Evolutionary conservation across 164 flowering plant genomes (phyloP).

Genomic region (Berberis vulgaris): DNA sequence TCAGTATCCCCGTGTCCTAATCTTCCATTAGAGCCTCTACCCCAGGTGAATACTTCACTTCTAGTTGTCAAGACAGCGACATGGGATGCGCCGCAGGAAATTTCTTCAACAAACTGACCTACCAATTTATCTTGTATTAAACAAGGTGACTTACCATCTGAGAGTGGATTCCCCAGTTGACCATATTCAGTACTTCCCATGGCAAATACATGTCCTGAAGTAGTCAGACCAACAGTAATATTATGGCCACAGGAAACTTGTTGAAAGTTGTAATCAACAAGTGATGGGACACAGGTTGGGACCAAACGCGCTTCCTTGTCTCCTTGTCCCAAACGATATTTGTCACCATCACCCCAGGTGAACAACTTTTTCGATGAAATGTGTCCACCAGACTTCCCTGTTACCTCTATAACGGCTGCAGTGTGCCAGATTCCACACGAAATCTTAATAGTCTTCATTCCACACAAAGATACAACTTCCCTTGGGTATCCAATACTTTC

Average conservation of each 20-base stretch:
- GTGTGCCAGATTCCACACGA: conserved; percentile 93
- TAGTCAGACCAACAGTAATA: conserved; percentile 64
- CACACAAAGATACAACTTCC: conserved; percentile 53
- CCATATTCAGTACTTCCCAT: conserved; percentile 63
- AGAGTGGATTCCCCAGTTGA: conserved; percentile 62
- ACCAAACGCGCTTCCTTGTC: conserved; percentile 47
- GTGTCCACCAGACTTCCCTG: conserved; percentile 28
- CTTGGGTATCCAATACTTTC: conserved; percentile 52
- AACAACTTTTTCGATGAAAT: conserved; percentile 49
- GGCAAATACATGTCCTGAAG: conserved; percentile 72
- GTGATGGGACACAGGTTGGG: conserved; percentile 64
- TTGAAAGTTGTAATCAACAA: conserved; percentile 56
- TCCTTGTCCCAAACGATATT: conserved; percentile 74
- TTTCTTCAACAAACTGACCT: conserved; percentile 68
- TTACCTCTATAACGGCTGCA: conserved; percentile 73
- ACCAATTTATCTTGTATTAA: conserved; percentile 65
- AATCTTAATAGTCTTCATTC: conserved; percentile 49
- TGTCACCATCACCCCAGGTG: conserved; percentile 93
- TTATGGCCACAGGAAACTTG: conserved; percentile 75
- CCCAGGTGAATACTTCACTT: conserved; percentile 77
- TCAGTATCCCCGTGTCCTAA: conserved; percentile 54
- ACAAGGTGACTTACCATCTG: conserved; percentile 58
- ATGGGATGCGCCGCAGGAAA: conserved; percentile 68
- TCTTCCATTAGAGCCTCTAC: conserved; percentile 54
- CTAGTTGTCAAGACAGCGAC: conserved; percentile 72